A percentile compares a stretch with the other conserved stretches of the same genome.
These are phyloP conservation scores for Boletus reticulatus DNA, from an alignment of 768 basidiomycete genomes.

Conservation along the genomic window DNA sequence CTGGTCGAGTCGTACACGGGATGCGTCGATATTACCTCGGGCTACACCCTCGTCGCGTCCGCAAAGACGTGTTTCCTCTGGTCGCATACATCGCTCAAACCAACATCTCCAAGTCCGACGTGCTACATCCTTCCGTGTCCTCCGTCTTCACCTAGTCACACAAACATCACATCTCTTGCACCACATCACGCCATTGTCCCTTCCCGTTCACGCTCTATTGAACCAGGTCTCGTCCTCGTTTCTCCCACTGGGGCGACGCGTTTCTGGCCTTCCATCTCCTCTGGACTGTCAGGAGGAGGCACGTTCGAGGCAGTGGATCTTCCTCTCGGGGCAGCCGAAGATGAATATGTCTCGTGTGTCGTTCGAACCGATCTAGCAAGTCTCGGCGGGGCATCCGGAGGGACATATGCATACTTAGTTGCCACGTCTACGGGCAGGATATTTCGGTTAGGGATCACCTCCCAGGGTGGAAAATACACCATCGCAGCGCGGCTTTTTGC, in stretches of 20 bases:
- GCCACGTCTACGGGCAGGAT: conserved; percentile 68
- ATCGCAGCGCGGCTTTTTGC: conserved; percentile 60
- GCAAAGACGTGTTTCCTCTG: conserved; percentile 77
- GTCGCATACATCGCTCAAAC: conserved; percentile 74
- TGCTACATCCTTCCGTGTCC: conserved; percentile 84
- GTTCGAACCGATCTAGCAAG: conserved; percentile 59
- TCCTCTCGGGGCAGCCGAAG: conserved; percentile 41
- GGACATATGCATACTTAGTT: conserved; percentile 44
- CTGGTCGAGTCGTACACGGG: conserved; percentile 66
- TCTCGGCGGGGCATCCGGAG: conserved; percentile 5
- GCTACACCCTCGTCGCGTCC: conserved; percentile 73
- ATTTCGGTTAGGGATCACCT: conserved; percentile 62
- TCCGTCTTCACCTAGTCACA: conserved; percentile 35
- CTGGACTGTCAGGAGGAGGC: conserved; percentile 78
- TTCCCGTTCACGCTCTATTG: conserved; percentile 46
- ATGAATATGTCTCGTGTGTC: conserved; percentile 66
- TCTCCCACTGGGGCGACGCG: conserved; percentile 69
- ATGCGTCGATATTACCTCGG: conserved; percentile 66
- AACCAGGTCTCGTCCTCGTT: conserved; percentile 84
- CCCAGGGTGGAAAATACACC: conserved; percentile 67
- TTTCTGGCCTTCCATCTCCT: conserved; percentile 87
- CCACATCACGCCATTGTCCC: conserved; percentile 59
- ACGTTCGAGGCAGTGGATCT: conserved; percentile 50
- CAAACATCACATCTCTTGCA: conserved; percentile 51
- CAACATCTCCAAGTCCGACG: conserved; percentile 55